Percentiles rank a stretch among this genome's conserved stretches.
Conservation (phyloP, 495 filamentous ascomycete genomes). For the Talaromyces trachyspermus region DNA sequence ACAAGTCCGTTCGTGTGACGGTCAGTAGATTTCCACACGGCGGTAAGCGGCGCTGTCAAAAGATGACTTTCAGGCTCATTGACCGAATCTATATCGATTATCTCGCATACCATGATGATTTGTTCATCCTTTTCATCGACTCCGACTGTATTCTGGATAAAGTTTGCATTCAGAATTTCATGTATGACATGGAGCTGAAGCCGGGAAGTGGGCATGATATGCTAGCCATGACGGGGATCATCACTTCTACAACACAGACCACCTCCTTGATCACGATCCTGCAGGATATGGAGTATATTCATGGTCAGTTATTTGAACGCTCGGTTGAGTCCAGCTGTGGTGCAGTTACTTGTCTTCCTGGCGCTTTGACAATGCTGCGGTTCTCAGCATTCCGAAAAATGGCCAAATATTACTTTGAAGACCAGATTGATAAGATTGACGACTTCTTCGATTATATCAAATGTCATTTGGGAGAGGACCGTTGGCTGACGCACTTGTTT, state of each 20-base stretch:
- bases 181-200: constrained; percentile 98
- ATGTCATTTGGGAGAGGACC: constrained; percentile 90
- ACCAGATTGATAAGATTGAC: constrained; percentile 92
- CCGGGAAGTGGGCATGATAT: constrained; percentile 88
- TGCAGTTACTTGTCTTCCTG: constrained; percentile 90
- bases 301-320: constrained; percentile 94
- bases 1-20: constrained; percentile 76
- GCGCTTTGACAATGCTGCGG: constrained; percentile 87
- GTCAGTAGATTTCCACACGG: constrained; percentile 91
- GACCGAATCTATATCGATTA: constrained; percentile 91
- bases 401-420: constrained; percentile 98
- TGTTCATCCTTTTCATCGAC: constrained; percentile 97
- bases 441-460: constrained; percentile 97
- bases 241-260: constrained; percentile 87
- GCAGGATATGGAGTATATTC: constrained; percentile 97
- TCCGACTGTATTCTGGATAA: constrained; percentile 95
- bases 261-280: constrained; percentile 85
- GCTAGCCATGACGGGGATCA: constrained; percentile 97
- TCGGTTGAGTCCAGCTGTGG: constrained; percentile 95
- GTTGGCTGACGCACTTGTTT: constrained; percentile 97
- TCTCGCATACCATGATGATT: constrained; percentile 77
- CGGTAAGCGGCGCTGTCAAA: constrained; percentile 90
- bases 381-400: constrained; percentile 96
- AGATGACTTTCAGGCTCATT: constrained; percentile 88
- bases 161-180: constrained; percentile 93